Evolutionary conservation across 164 flowering plant genomes (phyloP).

Genomic region (Umbilicus rupestris): DNA sequence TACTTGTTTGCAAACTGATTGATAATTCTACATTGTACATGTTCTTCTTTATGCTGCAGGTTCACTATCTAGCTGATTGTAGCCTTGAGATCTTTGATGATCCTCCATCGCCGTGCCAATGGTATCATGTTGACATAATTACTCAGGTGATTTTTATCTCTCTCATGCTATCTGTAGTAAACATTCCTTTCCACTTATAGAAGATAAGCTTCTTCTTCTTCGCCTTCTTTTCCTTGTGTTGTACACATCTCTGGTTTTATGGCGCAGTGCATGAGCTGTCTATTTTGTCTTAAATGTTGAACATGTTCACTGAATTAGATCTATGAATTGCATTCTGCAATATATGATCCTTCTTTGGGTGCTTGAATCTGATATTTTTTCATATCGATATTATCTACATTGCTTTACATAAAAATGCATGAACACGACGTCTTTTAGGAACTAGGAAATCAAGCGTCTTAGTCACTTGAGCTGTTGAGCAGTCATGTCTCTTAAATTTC

Average conservation of each 20-base stretch:
- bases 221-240: neutral
- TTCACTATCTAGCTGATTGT: constrained; percentile 71
- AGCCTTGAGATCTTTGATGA: constrained; percentile 91
- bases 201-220: neutral
- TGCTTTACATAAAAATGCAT: no score
- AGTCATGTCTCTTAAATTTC: neutral
- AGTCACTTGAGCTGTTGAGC: neutral
- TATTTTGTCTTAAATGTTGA: neutral
- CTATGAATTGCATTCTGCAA: neutral
- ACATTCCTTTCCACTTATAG: neutral
- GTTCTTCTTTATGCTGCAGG: constrained; percentile 28
- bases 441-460: neutral
- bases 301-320: neutral
- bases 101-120: constrained; percentile 61
- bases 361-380: no score
- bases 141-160: neutral
- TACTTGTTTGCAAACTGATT: neutral
- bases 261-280: neutral
- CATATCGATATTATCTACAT: no score
- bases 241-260: neutral
- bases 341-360: neutral
- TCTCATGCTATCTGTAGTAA: neutral
- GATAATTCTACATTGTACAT: no score
- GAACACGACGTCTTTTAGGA: no score
- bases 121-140: constrained; percentile 44